Percentiles rank a stretch among this genome's conserved stretches.
Conservation (phyloP, 2,329 filamentous ascomycete genomes). For the Monilinia aucupariae region DNA sequence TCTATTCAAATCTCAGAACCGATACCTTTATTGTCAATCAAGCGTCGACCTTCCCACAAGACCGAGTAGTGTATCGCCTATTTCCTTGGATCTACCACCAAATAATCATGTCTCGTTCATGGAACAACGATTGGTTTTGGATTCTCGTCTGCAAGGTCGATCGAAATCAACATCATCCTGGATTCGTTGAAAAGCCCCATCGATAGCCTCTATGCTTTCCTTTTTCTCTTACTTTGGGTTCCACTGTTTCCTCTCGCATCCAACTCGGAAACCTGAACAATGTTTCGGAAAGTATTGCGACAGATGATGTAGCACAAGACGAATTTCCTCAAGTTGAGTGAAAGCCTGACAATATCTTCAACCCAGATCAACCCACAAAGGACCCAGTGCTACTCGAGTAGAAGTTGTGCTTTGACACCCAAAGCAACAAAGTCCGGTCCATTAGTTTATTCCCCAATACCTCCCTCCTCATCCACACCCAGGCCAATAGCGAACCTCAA, state of each 20-base stretch:
- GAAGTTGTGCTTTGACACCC: too few relatives aligned
- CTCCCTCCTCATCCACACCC: too few relatives aligned
- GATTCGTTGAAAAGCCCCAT: not conserved
- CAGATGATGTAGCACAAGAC: not conserved
- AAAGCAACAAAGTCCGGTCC: not conserved
- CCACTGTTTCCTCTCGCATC: not conserved
- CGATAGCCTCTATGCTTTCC: not conserved
- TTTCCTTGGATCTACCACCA: not conserved
- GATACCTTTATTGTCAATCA: not conserved
- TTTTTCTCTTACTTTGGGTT: not conserved
- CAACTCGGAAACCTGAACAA: not conserved
- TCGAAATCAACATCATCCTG: too few relatives aligned
- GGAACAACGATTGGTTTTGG: not conserved
- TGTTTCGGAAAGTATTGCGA: not conserved
- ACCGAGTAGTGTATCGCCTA: not conserved
- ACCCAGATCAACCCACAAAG: too few relatives aligned
- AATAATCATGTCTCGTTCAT: conserved; percentile 2
- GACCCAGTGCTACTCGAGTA: too few relatives aligned
- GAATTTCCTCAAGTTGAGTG: not conserved
- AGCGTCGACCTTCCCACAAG: too few relatives aligned
- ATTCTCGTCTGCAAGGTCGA: not conserved
- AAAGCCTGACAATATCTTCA: not conserved
- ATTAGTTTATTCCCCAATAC: not conserved
- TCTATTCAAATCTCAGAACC: not conserved
- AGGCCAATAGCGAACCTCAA: not conserved